Evolutionary conservation across 1,284 basidiomycete species (phyloP).

Genomic region (Schizophyllum amplum): DNA sequence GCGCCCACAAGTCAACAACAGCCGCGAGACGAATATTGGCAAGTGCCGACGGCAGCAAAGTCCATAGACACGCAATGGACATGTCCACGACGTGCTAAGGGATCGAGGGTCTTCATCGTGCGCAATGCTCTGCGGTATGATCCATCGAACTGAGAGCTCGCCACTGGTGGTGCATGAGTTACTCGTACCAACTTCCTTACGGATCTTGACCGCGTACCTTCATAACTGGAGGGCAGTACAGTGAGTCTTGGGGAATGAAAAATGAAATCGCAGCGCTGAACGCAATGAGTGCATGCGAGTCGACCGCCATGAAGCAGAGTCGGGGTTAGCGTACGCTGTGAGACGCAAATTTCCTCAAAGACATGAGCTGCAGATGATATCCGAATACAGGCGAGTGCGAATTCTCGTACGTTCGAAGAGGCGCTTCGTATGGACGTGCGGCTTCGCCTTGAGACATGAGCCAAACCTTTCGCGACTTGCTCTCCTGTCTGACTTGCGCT

Average conservation of each 20-base stretch:
- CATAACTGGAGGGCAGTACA: too few species aligned
- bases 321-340: too few species aligned
- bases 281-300: neutral
- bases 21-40: neutral
- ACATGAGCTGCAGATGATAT: too few species aligned
- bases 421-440: neutral
- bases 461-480: neutral
- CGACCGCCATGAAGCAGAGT: neutral
- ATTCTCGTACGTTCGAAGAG: neutral
- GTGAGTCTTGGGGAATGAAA: too few species aligned
- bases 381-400: neutral
- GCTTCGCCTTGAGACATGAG: neutral
- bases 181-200: neutral
- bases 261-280: neutral
- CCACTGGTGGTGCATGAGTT: neutral
- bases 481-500: neutral
- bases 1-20: neutral
- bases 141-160: too few species aligned
- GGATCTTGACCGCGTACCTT: neutral
- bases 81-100: neutral
- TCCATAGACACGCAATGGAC: neutral
- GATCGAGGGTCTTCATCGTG: neutral
- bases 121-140: too few species aligned
- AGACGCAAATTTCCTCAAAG: too few species aligned
- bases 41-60: neutral